These are phyloP conservation scores for Babesia sp. DNA, from an alignment of 169 alveolate species.

Conservation along the genomic window DNA sequence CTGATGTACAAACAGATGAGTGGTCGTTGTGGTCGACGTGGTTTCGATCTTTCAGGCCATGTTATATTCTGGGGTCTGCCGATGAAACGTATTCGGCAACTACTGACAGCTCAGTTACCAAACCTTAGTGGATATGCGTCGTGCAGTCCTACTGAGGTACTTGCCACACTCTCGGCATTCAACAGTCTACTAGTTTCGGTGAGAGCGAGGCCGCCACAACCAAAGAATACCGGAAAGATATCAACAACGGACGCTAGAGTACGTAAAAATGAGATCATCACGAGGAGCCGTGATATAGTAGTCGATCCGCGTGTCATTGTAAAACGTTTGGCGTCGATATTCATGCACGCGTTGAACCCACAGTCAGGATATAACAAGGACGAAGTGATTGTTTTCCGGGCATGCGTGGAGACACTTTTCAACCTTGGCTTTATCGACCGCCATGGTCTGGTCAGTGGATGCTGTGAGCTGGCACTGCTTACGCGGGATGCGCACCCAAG, in stretches of 20 bases:
- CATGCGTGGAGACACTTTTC: slow-evolving; percentile 67
- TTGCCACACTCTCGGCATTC: slow-evolving; percentile 50
- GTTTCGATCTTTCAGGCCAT: slow-evolving; percentile 89
- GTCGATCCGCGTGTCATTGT: slow-evolving; percentile 43
- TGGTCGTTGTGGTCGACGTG: slow-evolving; percentile 92
- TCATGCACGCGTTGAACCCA: slow-evolving; percentile 30
- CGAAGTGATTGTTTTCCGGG: slow-evolving; percentile 31
- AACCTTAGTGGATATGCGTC: slow-evolving; percentile 70
- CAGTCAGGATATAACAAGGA: slow-evolving; percentile 16
- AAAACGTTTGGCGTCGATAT: slow-evolving; percentile 57
- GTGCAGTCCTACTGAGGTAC: slow-evolving; percentile 43
- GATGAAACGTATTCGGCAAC: slow-evolving; percentile 76
- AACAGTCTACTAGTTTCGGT: slow-evolving; percentile 29
- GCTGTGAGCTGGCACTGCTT: slow-evolving; percentile 70
- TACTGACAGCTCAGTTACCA: slow-evolving; percentile 79
- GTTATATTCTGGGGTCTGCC: slow-evolving; percentile 88
- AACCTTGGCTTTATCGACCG: slow-evolving; percentile 72
- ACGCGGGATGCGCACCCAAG: slow-evolving; percentile 68
- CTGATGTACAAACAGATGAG: slow-evolving; percentile 88
- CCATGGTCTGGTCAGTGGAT: slow-evolving; percentile 64
- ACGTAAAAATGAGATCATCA: slow-evolving; percentile 25
- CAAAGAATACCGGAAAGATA: slow-evolving; percentile 2
- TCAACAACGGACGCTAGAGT: slow-evolving; percentile 22
- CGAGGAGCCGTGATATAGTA: slow-evolving; percentile 29
- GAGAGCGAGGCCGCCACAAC: slow-evolving; percentile 23